A percentile compares a stretch with the other conserved stretches of the same genome.
Conservation (phyloP, 1,139 yeast genomes). For the Trichomonascaceae sp. region DNA sequence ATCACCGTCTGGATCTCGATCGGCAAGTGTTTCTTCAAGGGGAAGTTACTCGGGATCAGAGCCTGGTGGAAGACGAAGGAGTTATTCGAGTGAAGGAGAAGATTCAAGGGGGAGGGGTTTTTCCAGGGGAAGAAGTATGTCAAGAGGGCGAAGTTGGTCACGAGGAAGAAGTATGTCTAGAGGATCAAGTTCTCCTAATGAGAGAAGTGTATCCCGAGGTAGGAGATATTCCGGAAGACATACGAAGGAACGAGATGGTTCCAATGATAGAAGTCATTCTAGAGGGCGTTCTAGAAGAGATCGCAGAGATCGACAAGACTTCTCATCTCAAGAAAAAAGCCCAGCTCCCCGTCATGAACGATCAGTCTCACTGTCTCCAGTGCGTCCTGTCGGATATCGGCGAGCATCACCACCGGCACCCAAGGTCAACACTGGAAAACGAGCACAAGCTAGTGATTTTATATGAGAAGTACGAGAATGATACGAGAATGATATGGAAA, state of each 20-base stretch:
- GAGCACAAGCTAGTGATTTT: background rate
- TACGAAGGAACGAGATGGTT: background rate
- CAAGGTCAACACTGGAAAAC: background rate
- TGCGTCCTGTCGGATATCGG: background rate
- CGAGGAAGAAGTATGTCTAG: background rate
- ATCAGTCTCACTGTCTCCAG: background rate
- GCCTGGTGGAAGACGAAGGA: background rate
- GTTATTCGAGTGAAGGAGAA: background rate
- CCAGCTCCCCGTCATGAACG: background rate
- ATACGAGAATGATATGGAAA: no score
- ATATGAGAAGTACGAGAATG: no score
- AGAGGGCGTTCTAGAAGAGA: background rate
- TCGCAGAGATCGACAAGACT: no score
- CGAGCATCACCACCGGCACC: background rate
- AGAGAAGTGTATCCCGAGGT: background rate
- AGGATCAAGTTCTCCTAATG: background rate
- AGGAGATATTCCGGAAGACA: background rate
- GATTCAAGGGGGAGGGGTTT: background rate
- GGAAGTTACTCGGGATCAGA: background rate
- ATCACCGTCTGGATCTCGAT: slow-evolving; percentile 1
- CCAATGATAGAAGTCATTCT: background rate
- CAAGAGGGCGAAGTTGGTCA: background rate
- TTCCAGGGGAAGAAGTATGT: background rate
- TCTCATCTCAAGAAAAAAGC: no score
- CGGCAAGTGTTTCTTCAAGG: background rate